These are phyloP conservation scores for Pseudozyma pruni DNA, from an alignment of 1,284 basidiomycete genomes.

Conservation along the genomic window DNA sequence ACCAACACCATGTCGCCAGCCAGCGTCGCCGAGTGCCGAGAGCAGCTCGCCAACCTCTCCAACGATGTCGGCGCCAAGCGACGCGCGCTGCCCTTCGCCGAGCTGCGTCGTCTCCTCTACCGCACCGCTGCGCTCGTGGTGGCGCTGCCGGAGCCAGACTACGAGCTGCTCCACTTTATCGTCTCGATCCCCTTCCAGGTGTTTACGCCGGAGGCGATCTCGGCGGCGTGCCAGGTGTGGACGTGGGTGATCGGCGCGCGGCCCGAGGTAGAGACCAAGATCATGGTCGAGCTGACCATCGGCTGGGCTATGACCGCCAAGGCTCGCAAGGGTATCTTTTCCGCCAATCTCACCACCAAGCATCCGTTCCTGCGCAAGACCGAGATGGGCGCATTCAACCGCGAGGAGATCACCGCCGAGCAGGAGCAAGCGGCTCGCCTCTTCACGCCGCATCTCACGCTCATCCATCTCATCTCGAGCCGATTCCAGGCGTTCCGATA, in stretches of 20 bases:
- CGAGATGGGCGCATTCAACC: conserved; percentile 90
- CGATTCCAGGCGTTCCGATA: conserved; percentile 93
- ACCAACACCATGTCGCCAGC: conserved; percentile 71
- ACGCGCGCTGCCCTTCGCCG: conserved; percentile 69
- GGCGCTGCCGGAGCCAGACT: conserved; percentile 73
- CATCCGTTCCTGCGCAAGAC: conserved; percentile 90
- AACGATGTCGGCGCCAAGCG: conserved; percentile 69
- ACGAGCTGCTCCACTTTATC: conserved; percentile 85
- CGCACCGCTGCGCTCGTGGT: conserved; percentile 76
- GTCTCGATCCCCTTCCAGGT: conserved; percentile 89
- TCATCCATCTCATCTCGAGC: conserved; percentile 90
- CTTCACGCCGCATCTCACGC: conserved; percentile 78
- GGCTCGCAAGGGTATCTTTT: conserved; percentile 71
- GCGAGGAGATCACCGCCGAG: conserved; percentile 81
- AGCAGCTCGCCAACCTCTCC: conserved; percentile 77
- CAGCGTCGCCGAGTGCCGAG: conserved; percentile 77
- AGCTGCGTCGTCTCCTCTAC: conserved; percentile 86
- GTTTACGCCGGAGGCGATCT: conserved; percentile 85
- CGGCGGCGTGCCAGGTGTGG: conserved; percentile 92
- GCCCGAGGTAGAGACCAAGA: conserved; percentile 77
- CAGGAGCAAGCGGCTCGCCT: conserved; percentile 78
- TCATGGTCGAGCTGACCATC: conserved; percentile 86
- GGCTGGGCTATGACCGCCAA: conserved; percentile 89
- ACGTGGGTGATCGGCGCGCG: conserved; percentile 93
- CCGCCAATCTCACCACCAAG: conserved; percentile 72